These are phyloP conservation scores for Jackrogersella multiformis DNA, from an alignment of 495 filamentous ascomycete species.

Conservation along the genomic window DNA sequence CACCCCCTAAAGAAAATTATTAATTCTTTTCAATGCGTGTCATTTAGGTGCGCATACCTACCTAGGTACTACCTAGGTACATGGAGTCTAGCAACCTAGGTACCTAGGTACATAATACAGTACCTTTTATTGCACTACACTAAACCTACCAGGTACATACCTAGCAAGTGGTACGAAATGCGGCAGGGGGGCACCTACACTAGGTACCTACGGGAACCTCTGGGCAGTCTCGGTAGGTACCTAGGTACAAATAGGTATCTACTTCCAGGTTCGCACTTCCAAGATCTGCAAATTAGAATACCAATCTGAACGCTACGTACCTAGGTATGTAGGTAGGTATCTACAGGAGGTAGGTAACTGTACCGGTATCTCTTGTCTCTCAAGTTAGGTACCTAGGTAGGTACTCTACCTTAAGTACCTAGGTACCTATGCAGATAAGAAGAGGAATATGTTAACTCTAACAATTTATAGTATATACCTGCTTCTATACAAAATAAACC, in stretches of 20 bases:
- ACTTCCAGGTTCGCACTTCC: slow-evolving; percentile 14
- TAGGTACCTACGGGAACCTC: not conserved
- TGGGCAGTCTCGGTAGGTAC: slow-evolving; percentile 3
- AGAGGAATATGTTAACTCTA: not conserved
- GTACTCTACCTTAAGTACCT: too few relatives aligned
- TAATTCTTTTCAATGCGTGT: slow-evolving; percentile 45
- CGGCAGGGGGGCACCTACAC: slow-evolving; percentile 12
- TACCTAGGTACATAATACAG: not conserved
- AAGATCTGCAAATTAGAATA: slow-evolving; percentile 28
- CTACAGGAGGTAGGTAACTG: too few relatives aligned
- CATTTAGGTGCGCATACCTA: slow-evolving; percentile 37
- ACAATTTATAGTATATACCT: slow-evolving; percentile 5
- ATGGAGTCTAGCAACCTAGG: slow-evolving; percentile 25
- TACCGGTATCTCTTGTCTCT: too few relatives aligned
- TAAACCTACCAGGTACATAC: not conserved
- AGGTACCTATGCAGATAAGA: too few relatives aligned
- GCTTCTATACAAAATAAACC: too few relatives aligned
- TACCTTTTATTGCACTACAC: too few relatives aligned
- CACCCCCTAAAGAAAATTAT: slow-evolving; percentile 34
- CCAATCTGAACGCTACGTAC: slow-evolving; percentile 13
- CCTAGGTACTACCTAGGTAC: too few relatives aligned
- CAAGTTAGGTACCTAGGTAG: slow-evolving; percentile 13
- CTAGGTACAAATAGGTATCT: too few relatives aligned
- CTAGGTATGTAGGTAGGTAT: not conserved
- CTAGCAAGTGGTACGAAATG: slow-evolving; percentile 5